Base-by-base conservation (phyloP, 1,284 basidiomycete genomes). In the Malassezia yamatoensis region DNA sequence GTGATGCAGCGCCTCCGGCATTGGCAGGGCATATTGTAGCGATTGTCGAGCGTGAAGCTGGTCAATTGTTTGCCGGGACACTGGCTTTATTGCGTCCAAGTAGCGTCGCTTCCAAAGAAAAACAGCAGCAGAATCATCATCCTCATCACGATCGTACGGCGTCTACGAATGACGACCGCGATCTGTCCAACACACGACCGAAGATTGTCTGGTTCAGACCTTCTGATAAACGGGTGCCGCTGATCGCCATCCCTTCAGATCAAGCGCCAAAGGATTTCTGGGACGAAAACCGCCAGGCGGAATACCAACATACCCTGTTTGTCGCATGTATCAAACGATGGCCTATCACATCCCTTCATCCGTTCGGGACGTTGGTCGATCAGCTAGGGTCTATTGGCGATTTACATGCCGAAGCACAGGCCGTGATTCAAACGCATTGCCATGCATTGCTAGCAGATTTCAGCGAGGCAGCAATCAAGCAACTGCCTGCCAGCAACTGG, bases 131-230 rank as follows among this genome's bases (percentile, higher is more conserved):
- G 40, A 94, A 99, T 77, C 83, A 93, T 43, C 90, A 90, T 49
- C 65, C 65, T 46, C 89, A 91, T 72, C 83, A 84, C 56, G 72
- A 73, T n/a, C 10, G 16, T 16, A 16, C 39, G 7, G 10, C 39
- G 39, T 21, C 39, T 15, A 24, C 40, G n/a, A 10, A 42, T 18
- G 41, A 16, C 41, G 41, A 43, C 16, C 87, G 83, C 34, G 85
- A 86, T 58, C 81, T 85, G 61, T 82, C 57, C 24, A 59, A 67
- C 57, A 56, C 75, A 37, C 85, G 91, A 41, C 94, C 93, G 64
- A 98, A 96, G 81, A 99, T 99, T 67, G 90, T 98, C 51, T 99
- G 94, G 94, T 96, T 98, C 82, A 93, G 96, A 77, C 94, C 94
- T 2, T 96, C 93, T 36, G 91, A 96, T 80, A 99, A 99, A 79